Evolutionary conservation across 805 yeast species (phyloP).

Genomic region (Cyberlindnera maclurae): DNA sequence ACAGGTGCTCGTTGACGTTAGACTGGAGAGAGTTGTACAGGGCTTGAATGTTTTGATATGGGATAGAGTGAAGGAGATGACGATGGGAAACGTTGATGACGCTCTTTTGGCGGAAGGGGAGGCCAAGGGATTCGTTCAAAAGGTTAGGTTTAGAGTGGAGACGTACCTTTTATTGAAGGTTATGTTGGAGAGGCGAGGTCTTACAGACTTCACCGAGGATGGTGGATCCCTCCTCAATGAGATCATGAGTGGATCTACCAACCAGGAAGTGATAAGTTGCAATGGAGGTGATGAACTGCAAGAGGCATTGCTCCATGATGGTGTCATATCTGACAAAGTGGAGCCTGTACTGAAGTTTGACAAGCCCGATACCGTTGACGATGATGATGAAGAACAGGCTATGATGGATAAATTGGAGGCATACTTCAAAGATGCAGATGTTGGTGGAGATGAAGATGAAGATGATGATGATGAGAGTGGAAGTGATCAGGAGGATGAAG

Average conservation of each 20-base stretch:
- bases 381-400: conserved; percentile 17
- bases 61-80: conserved; percentile 6
- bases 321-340: conserved; percentile 8
- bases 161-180: conserved; percentile 13
- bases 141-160: conserved; percentile 17
- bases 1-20: conserved; percentile 12
- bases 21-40: conserved; percentile 14
- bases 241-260: conserved; percentile 8
- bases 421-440: conserved; percentile 22
- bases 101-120: background rate
- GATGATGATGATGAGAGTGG: conserved; percentile 1
- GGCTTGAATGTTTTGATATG: conserved; percentile 11
- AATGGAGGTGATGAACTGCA: conserved; percentile 24
- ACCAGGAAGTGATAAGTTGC: conserved; percentile 11
- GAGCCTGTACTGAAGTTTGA: conserved; percentile 15
- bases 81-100: background rate
- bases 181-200: conserved; percentile 4
- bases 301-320: conserved; percentile 20
- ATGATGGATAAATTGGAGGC: conserved; percentile 20
- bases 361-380: background rate
- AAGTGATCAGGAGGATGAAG: conserved; percentile 17
- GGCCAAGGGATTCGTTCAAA: conserved; percentile 5
- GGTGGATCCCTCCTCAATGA: conserved; percentile 5
- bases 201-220: background rate
- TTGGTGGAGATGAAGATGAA: conserved; percentile 16